Evolutionary conservation across 768 basidiomycete species (phyloP), one percentile per base, ranked within the genome.

Genomic region (Russula sp.): DNA sequence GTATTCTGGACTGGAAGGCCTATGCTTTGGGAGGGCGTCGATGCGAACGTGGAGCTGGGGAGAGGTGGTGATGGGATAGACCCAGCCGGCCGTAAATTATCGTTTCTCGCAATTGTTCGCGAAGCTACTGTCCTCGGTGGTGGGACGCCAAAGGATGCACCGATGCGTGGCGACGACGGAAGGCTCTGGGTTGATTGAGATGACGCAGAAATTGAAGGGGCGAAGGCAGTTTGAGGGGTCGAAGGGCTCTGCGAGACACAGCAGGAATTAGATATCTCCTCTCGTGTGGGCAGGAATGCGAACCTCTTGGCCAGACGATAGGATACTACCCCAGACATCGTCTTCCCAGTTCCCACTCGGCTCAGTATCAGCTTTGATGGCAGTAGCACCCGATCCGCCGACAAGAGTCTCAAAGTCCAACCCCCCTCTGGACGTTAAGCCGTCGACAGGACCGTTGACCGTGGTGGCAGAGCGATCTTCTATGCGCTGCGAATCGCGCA

Each of bases 371-470:
- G 80, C 71, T 69, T 82, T 83, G 52, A 78, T 75, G 8, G 75
- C 72, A 8, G 75, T 68, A 13, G 75, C 74, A 56, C 76, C 78
- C 22, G 76, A 71, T 56, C 85, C 81, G 10, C 86, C 87, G 4
- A 96, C 91, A 1, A 96, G 78, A 58, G 84, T 90, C 72, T 88
- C 93, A 68, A 99, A 99, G 69, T 97, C 87, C 18, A 93, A 78
- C 20, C 80, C 79, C 0, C 79, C 79, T n/a, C 75, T 73, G 43
- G 78, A 35, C 70, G 58, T 70, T 65, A 65, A 71, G 55, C 25
- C 71, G 66, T 25, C 71, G 67, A 59, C 49, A 5, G 73, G 67
- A 16, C 71, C 71, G 67, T 80, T 77, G 18, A 71, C 64, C 4
- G 79, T 72, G 3, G 79, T 74, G 2, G 80, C 76, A 45, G 84